phyloP scores from a whole-genome alignment of 2,329 filamentous ascomycete genomes.

The Aspergillus unguis region DNA sequence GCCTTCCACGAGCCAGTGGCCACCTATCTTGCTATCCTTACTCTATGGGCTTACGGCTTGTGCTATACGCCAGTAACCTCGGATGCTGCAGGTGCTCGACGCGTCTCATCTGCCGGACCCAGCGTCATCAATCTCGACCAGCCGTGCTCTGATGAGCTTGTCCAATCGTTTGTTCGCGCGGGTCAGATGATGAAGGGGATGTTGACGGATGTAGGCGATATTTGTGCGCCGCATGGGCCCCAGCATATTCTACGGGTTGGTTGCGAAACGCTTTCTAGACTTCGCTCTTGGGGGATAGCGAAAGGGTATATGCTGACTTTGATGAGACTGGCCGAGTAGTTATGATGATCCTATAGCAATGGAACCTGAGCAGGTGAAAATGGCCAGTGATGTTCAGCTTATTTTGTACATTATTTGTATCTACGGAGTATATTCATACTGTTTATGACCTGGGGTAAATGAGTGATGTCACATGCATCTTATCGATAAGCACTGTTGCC shows the following conservation, averaged over 20 bases:
- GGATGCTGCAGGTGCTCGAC: slow-evolving; percentile 26
- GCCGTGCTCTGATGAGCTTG: slow-evolving; percentile 57
- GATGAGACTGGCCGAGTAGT: slow-evolving; percentile 29
- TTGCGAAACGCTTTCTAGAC: slow-evolving; percentile 33
- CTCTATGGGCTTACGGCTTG: slow-evolving; percentile 48
- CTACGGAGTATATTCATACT: too few species aligned
- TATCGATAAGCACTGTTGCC: slow-evolving; percentile 25
- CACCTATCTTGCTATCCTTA: slow-evolving; percentile 46
- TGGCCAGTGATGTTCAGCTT: too few species aligned
- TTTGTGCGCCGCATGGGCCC: slow-evolving; percentile 41
- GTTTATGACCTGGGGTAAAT: not conserved
- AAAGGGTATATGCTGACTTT: slow-evolving; percentile 32
- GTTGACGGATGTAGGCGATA: slow-evolving; percentile 53
- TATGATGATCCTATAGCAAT: slow-evolving; percentile 1
- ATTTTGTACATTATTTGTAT: too few species aligned
- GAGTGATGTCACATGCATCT: slow-evolving; percentile 21
- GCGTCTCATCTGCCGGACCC: slow-evolving; percentile 30
- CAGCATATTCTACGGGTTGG: slow-evolving; percentile 39
- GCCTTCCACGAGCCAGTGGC: slow-evolving; percentile 49
- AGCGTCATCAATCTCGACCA: slow-evolving; percentile 54
- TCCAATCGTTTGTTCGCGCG: slow-evolving; percentile 53
- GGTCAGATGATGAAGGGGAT: slow-evolving; percentile 51
- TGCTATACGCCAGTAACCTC: slow-evolving; percentile 27
- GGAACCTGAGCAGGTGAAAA: too few species aligned
- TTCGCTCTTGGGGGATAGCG: slow-evolving; percentile 37